Evolutionary conservation across 1,284 basidiomycete genomes (phyloP), one percentile per base, ranked within the genome.

Genomic region (Inonotus hispidus): DNA sequence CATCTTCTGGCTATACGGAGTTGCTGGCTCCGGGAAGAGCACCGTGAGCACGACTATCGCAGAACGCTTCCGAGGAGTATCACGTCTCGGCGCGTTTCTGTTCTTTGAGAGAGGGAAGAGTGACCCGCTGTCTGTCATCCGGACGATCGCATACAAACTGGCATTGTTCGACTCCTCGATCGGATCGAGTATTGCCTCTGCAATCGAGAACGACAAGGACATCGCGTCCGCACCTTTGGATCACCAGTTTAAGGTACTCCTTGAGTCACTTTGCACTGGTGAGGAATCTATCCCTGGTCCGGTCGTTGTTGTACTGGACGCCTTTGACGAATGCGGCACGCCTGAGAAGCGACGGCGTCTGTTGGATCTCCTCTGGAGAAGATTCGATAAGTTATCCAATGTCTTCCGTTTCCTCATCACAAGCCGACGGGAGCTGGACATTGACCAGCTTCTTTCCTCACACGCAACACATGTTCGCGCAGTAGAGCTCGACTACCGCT

Each of bases 1-100:
- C 21, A 29, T 59, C 25, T 5, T 60, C 19, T 60, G 58, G 58
- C 52, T 70, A 65, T 70, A 71, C 65, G 71, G 71, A 53, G 70
- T 71, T 47, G 70, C 71, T n/a, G 71, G 71, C 54, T 59, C 64
- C 10, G 71, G 72, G 14, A 61, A 66, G 49, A 62, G 60, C 53
- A 66, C 63, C 58, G 66, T 55, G 21, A 71, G 71, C 59, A 63
- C 68, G 21, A 59, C 37, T 1, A 45, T 60, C n/a, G 37, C 58
- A n/a, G 23, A 49, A 16, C 32, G 25, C 25, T 27, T 50, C 13
- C 25, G 13, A 14, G 45, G 23, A 21, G 39, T 37, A 13, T 39
- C 37, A 5, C 45, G 57, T 21, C 46, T 58, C 3, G 57, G 46
- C 23, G 57, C 29, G 59, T 21, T 64, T 65, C 54, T 39, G 66